Evolutionary conservation across 192 early-diverging fungal genomes (phyloP).

Genomic region (Phycomyces blakesleeanus): DNA sequence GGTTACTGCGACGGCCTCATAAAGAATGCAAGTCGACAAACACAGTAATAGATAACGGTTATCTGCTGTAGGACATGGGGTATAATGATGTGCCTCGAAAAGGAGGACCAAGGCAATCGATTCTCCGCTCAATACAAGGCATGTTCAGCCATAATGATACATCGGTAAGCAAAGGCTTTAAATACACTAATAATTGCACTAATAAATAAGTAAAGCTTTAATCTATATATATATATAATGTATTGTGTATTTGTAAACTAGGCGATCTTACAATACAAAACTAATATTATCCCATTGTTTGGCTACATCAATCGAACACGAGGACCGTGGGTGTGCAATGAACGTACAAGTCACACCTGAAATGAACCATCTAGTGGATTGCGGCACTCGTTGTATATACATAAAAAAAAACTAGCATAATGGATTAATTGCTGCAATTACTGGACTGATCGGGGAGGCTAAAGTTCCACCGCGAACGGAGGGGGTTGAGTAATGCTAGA

Average conservation of each 20-base stretch:
- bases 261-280: not conserved
- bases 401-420: not conserved
- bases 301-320: not conserved
- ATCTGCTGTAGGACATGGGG: not conserved
- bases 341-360: not conserved
- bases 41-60: not conserved
- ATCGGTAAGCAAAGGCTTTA: no score
- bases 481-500: slow-evolving; percentile 76
- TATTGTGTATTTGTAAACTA: no score
- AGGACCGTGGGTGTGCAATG: not conserved
- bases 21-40: not conserved
- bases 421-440: slow-evolving; percentile 76
- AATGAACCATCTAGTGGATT: not conserved
- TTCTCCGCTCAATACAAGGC: not conserved
- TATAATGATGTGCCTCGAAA: not conserved
- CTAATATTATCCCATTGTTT: not conserved
- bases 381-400: no score
- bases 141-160: no score
- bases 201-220: no score
- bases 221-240: no score
- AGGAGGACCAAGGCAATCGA: not conserved
- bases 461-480: slow-evolving; percentile 68
- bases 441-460: slow-evolving; percentile 76
- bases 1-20: not conserved
- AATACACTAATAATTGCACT: no score